Evolutionary conservation across 805 yeast genomes (phyloP), one percentile per base, ranked within the genome.

Genomic region (Lachancea nothofagi): DNA sequence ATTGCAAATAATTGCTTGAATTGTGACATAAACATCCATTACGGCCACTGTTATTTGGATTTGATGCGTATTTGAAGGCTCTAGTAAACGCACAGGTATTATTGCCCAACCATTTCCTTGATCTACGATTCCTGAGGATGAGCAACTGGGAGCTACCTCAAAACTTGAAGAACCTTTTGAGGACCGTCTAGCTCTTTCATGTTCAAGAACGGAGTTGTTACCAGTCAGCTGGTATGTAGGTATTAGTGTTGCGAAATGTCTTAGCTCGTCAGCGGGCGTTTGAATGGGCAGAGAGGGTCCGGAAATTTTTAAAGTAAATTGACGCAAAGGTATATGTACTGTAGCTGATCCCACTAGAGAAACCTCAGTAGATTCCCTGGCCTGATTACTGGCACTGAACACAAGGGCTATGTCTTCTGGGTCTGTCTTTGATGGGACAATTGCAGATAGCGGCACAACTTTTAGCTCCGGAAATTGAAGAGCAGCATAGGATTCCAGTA

Each of bases 101-200:
- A 38, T 38, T 14, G 37, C 21, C 42, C 42, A 38, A n/a, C 42
- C 42, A 27, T 27, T 27, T 7, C 42, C 42, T 17, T 38, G 27
- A 33, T 38, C 42, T 21, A 38, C 15, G 7, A 33, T 21, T 9
- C 33, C 30, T 8, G 24, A 3, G 9, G 26, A 4, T 19, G 14
- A 21, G 10, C 23, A 15, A 9, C n/a, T 23, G n/a, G 30, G 18
- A n/a, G n/a, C n/a, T n/a, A n/a, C n/a, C n/a, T n/a, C n/a, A n/a
- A n/a, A n/a, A n/a, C n/a, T n/a, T n/a, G n/a, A n/a, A n/a, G n/a
- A n/a, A n/a, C n/a, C n/a, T 12, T 15, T 28, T 15, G 31, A 4
- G 9, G 12, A 4, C 33, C 33, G 15, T 19, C 33, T 26, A 7
- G 33, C n/a, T 15, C 29, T 25, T 25, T 32, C 33, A 5, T n/a